Evolutionary conservation across 179 eudicot genomes (phyloP).

Genomic region (Heliamphora pulchella): DNA sequence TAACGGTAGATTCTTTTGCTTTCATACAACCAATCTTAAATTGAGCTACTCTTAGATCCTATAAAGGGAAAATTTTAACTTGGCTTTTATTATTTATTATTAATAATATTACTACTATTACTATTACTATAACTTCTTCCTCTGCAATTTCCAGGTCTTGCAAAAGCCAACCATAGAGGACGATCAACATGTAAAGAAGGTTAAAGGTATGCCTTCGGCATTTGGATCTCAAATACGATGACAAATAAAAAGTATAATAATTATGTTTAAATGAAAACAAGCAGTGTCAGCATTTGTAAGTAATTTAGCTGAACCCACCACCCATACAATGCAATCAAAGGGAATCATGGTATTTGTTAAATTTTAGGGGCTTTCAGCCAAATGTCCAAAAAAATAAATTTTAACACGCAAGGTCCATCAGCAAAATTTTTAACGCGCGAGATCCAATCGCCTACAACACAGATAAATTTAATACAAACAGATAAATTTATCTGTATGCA

Average conservation of each 20-base stretch:
- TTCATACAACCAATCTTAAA: background rate
- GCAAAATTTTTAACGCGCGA: no score
- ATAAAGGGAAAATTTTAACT: background rate
- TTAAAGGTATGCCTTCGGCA: conserved; percentile 36
- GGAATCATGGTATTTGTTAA: background rate
- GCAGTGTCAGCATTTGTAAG: background rate
- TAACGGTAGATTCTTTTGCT: background rate
- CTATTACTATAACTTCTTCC: no score
- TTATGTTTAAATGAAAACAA: background rate
- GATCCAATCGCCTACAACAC: no score
- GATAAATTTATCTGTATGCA: no score
- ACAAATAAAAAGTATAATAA: background rate
- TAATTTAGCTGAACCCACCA: conserved; percentile 6
- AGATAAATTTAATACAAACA: no score
- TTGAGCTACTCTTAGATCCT: background rate
- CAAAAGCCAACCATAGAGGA: conserved; percentile 34
- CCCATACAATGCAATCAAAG: background rate
- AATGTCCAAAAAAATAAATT: no score
- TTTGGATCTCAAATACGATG: background rate
- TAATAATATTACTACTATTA: no score
- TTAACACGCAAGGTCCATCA: no score
- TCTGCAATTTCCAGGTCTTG: conserved; percentile 41
- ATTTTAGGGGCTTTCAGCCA: no score
- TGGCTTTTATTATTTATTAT: background rate
- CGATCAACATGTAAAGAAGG: conserved; percentile 31